Evolutionary conservation across 352 stramenopile genomes (phyloP).

Genomic region (Phytophthora litchii): DNA sequence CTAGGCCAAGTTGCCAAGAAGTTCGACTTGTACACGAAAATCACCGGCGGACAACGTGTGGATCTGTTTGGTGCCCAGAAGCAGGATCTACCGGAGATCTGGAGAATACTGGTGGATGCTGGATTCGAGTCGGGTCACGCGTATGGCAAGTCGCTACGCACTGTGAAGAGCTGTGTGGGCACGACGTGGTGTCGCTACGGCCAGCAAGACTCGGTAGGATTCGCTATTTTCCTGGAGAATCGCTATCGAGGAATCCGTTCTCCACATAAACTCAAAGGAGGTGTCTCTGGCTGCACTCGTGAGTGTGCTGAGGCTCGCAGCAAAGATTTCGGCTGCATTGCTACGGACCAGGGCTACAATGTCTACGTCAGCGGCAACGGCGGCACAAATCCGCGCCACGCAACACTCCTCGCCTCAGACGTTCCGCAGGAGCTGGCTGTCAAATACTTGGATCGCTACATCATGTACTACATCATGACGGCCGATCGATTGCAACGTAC

Average conservation of each 20-base stretch:
- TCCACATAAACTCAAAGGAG: conserved; percentile 93
- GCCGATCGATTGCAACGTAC: conserved; percentile 74
- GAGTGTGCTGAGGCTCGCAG: conserved; percentile 92
- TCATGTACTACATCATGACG: conserved; percentile 94
- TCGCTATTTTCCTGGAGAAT: conserved; percentile 92
- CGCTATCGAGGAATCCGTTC: conserved; percentile 93
- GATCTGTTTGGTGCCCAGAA: conserved; percentile 94
- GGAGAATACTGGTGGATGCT: conserved; percentile 89
- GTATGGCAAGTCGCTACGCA: conserved; percentile 93
- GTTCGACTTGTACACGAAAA: conserved; percentile 93
- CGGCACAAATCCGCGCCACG: conserved; percentile 87
- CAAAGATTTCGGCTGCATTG: conserved; percentile 95
- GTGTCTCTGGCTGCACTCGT: conserved; percentile 89
- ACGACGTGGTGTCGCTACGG: conserved; percentile 93
- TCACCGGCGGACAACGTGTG: conserved; percentile 93
- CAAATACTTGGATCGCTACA: conserved; percentile 89
- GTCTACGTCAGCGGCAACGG: conserved; percentile 91
- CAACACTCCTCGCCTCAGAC: conserved; percentile 54
- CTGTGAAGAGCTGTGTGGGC: conserved; percentile 94
- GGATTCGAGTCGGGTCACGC: conserved; percentile 93
- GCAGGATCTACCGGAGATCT: conserved; percentile 91
- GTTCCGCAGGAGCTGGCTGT: conserved; percentile 62
- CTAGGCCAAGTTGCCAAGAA: conserved; percentile 90
- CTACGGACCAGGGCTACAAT: conserved; percentile 93
- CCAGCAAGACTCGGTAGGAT: conserved; percentile 90